A percentile compares a stretch with the other conserved stretches of the same genome.
Evolutionary conservation across 73 alveolate species (phyloP).

Genomic region (Paramecium biaurelia): DNA sequence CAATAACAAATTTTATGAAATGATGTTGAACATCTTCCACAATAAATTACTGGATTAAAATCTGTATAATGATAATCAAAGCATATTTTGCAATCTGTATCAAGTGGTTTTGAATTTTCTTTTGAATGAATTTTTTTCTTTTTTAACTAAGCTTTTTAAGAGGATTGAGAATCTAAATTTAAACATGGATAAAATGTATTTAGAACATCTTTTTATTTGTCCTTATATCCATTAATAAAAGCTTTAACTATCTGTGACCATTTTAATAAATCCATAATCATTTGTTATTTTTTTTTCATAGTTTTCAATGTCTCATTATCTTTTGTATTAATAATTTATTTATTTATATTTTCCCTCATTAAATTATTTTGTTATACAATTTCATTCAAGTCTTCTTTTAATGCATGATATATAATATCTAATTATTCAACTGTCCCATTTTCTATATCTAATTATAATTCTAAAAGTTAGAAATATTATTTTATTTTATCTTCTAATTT

Average conservation of each 20-base stretch:
- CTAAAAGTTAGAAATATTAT: background rate
- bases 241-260: constrained; percentile 27
- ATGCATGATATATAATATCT: constrained; percentile 13
- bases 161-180: background rate
- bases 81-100: constrained; percentile 50
- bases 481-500: background rate
- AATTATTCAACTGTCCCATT: background rate
- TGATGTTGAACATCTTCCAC: constrained; percentile 37
- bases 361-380: background rate
- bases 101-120: constrained; percentile 42
- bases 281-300: background rate
- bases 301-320: background rate
- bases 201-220: background rate
- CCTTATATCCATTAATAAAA: constrained; percentile 7
- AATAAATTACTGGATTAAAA: constrained; percentile 37
- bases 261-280: background rate
- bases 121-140: background rate
- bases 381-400: background rate
- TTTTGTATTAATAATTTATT: background rate
- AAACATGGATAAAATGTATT: background rate
- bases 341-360: background rate
- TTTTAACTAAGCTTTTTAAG: background rate
- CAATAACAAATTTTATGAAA: constrained; percentile 47
- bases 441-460: background rate
- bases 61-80: constrained; percentile 29